Evolutionary conservation across 1,284 basidiomycete species (phyloP).

Genomic region (Apiotrichum mycotoxinovorans): DNA sequence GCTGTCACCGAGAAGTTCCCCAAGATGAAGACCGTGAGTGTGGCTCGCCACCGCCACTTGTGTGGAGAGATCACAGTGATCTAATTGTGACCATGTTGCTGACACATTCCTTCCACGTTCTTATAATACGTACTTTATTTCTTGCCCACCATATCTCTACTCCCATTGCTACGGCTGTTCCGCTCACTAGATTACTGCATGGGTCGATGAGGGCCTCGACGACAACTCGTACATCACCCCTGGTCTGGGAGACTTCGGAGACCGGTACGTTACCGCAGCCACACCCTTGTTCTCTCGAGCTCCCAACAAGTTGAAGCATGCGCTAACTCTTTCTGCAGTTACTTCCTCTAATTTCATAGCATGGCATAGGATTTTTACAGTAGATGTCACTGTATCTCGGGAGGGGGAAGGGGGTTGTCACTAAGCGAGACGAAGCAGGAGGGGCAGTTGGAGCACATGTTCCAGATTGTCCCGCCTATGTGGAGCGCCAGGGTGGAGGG

Average conservation of each 20-base stretch:
- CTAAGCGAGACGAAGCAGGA: background rate
- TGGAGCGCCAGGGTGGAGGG: background rate
- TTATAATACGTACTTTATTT: no score
- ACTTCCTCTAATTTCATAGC: constrained; percentile 26
- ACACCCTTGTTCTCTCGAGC: no score
- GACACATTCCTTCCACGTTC: background rate
- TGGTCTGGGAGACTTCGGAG: constrained; percentile 87
- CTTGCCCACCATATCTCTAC: background rate
- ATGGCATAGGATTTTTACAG: background rate
- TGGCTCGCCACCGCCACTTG: background rate
- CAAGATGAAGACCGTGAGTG: constrained; percentile 70
- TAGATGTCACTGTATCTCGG: constrained; percentile 2
- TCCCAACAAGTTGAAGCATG: no score
- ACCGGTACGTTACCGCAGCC: constrained; percentile 57
- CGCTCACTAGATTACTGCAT: constrained; percentile 70
- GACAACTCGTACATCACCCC: constrained; percentile 66
- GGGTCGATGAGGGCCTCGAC: constrained; percentile 94
- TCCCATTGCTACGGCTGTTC: background rate
- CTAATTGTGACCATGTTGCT: background rate
- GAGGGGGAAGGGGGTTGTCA: background rate
- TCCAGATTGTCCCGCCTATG: background rate
- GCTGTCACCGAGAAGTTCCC: constrained; percentile 80
- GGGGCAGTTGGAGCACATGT: background rate
- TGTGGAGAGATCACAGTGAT: no score
- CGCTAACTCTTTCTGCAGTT: constrained; percentile 8